A percentile compares a stretch with the other conserved stretches of the same genome.
phyloP scores from a whole-genome alignment of 352 stramenopile species.

The Pythium folliculosum region DNA sequence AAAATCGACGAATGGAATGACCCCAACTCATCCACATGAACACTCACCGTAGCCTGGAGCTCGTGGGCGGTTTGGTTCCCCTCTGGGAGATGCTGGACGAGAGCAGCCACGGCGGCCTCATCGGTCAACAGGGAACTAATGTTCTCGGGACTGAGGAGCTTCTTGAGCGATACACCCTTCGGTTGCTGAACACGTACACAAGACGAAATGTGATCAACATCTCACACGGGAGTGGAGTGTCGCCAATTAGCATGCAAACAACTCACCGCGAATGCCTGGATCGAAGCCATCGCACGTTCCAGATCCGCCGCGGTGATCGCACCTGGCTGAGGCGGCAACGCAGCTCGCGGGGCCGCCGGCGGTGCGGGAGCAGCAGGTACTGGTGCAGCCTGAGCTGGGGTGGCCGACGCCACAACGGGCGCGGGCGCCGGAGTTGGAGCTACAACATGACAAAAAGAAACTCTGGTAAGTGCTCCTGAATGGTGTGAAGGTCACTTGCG shows the following conservation, averaged over 20 bases:
- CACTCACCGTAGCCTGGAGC: constrained; percentile 62
- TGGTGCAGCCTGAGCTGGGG: neutral
- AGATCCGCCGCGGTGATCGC: constrained; percentile 80
- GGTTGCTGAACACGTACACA: constrained; percentile 29
- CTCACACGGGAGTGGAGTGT: too few species aligned
- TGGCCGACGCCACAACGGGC: constrained; percentile 8
- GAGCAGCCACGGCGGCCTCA: constrained; percentile 44
- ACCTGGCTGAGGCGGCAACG: neutral
- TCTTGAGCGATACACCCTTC: constrained; percentile 62
- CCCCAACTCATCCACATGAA: neutral
- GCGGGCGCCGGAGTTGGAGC: constrained; percentile 8
- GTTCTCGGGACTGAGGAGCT: constrained; percentile 64
- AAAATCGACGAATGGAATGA: neutral
- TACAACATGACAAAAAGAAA: neutral
- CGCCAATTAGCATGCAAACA: too few species aligned
- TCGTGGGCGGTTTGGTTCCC: constrained; percentile 74
- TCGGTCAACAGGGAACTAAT: constrained; percentile 66
- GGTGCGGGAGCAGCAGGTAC: constrained; percentile 11
- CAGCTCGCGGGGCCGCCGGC: constrained; percentile 3
- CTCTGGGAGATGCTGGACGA: constrained; percentile 81
- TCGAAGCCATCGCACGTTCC: constrained; percentile 83
- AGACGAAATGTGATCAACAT: too few species aligned
- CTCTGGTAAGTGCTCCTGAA: neutral
- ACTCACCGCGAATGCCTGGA: constrained; percentile 62
- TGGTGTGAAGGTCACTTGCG: neutral